Base-by-base conservation (phyloP, 306 rosid species). In the Betula pendula region DNA sequence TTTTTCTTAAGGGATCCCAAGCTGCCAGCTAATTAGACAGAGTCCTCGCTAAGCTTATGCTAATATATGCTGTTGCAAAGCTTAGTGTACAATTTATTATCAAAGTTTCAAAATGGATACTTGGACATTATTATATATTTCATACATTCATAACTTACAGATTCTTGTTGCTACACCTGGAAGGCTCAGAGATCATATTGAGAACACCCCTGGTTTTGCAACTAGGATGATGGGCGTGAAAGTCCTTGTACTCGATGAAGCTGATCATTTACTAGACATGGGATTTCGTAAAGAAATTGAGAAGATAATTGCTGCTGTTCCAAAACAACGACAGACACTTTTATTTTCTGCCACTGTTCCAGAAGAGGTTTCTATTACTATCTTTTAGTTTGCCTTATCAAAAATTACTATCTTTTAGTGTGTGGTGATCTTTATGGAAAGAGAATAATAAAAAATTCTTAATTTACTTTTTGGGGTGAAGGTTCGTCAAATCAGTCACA, bases 111-210 rank as follows among this genome's bases (percentile, higher is more conserved):
- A 68, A 56, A 40, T 45, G 59, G 29, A 69, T 79, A 67, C 59
- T 75, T 10, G 8, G 70, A 62, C 68, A 14, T 48, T 66, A 31
- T 55, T 76, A 69, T 82, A 48, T 74, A 24, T 16, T 42, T 69
- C 55, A 44, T 79, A 14, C 63, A 31, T 78, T 27, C 42, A 42
- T 20, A 56, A 79, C 73, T 58, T 77, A 49, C 95, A 95, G 99
- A 90, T 95, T 92, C 97, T 95, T 75, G 97, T 95, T 60, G 99
- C 99, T 49, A 95, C 99, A 27, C 99, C 99, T 60, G 99, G 99
- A 85, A 92, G 99, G 90, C 97, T 95, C 79, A 95, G 70, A 80
- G 99, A 95, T 85, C 99, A 95, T 82, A 80, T 87, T 62, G 94
- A 91, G 85, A 95, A 92, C 78, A 95, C 99, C 10, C 82, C 96